Percentiles rank a stretch among this genome's conserved stretches.
These are phyloP conservation scores for Eutypa lata DNA, from an alignment of 2,329 filamentous ascomycete species.

Conservation along the genomic window DNA sequence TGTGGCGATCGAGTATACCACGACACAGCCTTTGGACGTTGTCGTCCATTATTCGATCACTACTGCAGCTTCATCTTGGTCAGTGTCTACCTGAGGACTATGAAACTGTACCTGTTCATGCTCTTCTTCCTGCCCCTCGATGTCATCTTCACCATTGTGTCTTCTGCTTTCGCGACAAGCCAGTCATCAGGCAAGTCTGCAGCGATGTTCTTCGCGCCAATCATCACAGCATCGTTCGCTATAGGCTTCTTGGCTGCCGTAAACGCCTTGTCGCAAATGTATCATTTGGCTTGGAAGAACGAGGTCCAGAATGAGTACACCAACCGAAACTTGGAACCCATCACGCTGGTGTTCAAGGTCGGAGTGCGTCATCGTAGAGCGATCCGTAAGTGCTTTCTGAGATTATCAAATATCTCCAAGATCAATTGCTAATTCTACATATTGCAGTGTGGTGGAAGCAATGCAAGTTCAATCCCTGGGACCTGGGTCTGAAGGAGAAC, in stretches of 20 bases:
- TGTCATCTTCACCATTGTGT: neutral
- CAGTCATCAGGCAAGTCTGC: neutral
- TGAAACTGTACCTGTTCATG: neutral
- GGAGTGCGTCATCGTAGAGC: neutral
- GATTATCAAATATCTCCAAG: no score
- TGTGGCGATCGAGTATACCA: neutral
- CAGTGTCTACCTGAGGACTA: neutral
- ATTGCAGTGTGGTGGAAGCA: neutral
- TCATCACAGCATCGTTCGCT: neutral
- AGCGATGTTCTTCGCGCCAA: neutral
- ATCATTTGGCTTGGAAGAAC: neutral
- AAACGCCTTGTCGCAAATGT: neutral
- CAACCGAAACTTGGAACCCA: neutral
- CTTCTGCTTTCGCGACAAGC: neutral
- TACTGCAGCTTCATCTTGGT: neutral
- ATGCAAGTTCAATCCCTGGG: neutral
- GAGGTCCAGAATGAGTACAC: neutral
- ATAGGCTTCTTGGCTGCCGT: neutral
- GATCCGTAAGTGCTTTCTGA: neutral
- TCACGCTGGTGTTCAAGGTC: neutral
- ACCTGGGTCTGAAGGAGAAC: neutral
- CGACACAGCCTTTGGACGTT: neutral
- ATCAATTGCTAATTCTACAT: no score
- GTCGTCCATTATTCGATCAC: neutral
- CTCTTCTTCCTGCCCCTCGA: neutral